Conservation (phyloP, 2,329 filamentous ascomycete species). For the Gnomoniopsis smithogilvyi region DNA sequence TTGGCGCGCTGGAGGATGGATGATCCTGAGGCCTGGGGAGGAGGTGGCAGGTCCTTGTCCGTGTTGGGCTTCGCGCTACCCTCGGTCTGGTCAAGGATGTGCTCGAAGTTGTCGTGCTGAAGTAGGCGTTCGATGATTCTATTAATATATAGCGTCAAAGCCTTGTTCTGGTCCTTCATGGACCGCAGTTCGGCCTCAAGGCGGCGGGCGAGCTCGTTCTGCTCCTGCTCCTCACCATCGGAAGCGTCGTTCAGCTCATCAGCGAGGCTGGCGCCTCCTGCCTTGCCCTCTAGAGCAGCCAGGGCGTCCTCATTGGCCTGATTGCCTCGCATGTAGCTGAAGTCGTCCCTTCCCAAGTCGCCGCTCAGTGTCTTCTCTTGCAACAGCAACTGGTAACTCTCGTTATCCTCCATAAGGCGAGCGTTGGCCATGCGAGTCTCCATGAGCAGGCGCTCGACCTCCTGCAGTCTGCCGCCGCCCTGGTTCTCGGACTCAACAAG, state of each 20-base stretch:
- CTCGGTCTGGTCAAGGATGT: slow-evolving; percentile 80
- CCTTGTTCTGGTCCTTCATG: slow-evolving; percentile 93
- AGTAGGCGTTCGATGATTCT: slow-evolving; percentile 96
- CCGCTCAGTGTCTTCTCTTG: slow-evolving; percentile 95
- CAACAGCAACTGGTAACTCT: slow-evolving; percentile 93
- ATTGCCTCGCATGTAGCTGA: slow-evolving; percentile 62
- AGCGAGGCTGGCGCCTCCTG: slow-evolving; percentile 60
- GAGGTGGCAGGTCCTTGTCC: slow-evolving; percentile 82
- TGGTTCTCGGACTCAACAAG: slow-evolving; percentile 91
- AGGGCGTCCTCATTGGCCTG: slow-evolving; percentile 61
- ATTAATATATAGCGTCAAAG: slow-evolving; percentile 95
- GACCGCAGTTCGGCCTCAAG: slow-evolving; percentile 77
- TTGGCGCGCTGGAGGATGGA: slow-evolving; percentile 61
- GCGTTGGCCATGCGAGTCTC: slow-evolving; percentile 96
- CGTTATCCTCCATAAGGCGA: slow-evolving; percentile 95
- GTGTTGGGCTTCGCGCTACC: slow-evolving; percentile 49
- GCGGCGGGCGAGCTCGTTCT: slow-evolving; percentile 56
- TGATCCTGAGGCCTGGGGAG: slow-evolving; percentile 52
- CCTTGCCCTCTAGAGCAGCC: slow-evolving; percentile 58
- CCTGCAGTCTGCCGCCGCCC: slow-evolving; percentile 80
- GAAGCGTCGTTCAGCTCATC: slow-evolving; percentile 78
- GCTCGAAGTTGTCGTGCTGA: slow-evolving; percentile 91
- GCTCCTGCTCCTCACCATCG: slow-evolving; percentile 47
- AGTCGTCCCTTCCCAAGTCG: slow-evolving; percentile 80
- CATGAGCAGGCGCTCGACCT: slow-evolving; percentile 86